Evolutionary conservation across 768 basidiomycete species (phyloP), one percentile per base, ranked within the genome.

Genomic region (Trametes elegans): DNA sequence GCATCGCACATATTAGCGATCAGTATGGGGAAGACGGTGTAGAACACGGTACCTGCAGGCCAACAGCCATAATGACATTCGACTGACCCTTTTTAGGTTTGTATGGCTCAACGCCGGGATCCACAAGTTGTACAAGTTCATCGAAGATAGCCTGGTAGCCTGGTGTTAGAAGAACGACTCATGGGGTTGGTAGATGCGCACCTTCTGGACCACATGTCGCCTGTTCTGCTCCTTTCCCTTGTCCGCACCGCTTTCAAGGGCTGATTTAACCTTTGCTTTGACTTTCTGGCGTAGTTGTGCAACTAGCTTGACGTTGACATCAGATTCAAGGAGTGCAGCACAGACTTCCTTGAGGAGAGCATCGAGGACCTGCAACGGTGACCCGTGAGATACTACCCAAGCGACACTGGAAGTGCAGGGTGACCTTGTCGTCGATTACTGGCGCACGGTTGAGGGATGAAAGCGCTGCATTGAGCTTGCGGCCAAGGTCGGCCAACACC

Each of bases 261-360:
- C 76, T 5, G 90, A 82, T 68, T 97, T 88, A 49, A 95, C 92
- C 67, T 93, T 94, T 3, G 82, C 76, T 71, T 95, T 94, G 66
- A 98, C 93, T 70, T 93, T 93, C 59, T 88, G 84, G 59, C 93
- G 83, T 52, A 97, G 71, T 34, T 84, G 83, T 5, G 92, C 82
- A 18, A 98, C 97, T 19, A 98, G 83, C 70, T 96, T 97, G 64
- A 99, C 96, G 68, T 99, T 99, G 61, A 99, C 96, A 73, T 99
- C 97, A 18, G 94, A 88, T 71, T 98, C 95, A 39, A 99, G 81
- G 28, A 98, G 75, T 9, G 96, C 96, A 23, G 93, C 81, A 42
- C 91, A 93, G 59, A 99, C 90, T 73, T 97, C 93, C 73, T 98
- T 98, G 59, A 99, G 83, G 14, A 91, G 84, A 3, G 85, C 83